Evolutionary conservation across 495 filamentous ascomycete genomes (phyloP), one percentile per base, ranked within the genome.

Genomic region (Aspergillus ellipticus): DNA sequence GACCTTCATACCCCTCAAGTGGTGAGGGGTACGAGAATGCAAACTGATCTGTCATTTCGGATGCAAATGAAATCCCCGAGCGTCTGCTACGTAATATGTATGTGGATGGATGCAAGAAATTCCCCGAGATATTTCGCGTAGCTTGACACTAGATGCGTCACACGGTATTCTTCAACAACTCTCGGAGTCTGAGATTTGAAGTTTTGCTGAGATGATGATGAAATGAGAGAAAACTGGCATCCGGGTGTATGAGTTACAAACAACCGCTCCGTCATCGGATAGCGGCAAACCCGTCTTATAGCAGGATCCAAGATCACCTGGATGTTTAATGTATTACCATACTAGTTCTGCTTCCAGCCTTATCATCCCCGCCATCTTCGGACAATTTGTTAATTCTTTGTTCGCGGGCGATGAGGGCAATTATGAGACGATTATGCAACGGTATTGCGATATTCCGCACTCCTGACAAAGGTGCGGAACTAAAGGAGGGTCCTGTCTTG

Each of bases 1-100:
- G 71, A 43, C 79, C 72, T 54, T 89, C 84, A 58, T 86, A 90
- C 6, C 85, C 87, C 53, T 74, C 76, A 2, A 91, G 67, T 0
- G 88, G 89, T 3, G 84, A 90, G 3, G 86, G 79, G 65, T 85
- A 89, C 11, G 61, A 55, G 48, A 60, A 72, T 46, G 67, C 63
- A 39, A 66, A 76, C 57, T 67, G 64, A 31, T 74, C 69, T 9
- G 72, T 70, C 73, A 74, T 74, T 41, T 24, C 57, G 54, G 28
- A 35, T 28, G 24, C 3, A 28, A 28, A 28, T 28, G 24, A 28
- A 28, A 35, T 31, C 28, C 28, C 5, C 4, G 9, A 33, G 7
- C 31, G 31, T 33, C 31, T 33, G 2, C 31, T 33, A 8, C 31
- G 1, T 13, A 13, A n/a, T n/a, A n/a, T n/a, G n/a, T n/a, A n/a